Evolutionary conservation across 2,329 filamentous ascomycete species (phyloP).

Genomic region (Neofusicoccum parvum): DNA sequence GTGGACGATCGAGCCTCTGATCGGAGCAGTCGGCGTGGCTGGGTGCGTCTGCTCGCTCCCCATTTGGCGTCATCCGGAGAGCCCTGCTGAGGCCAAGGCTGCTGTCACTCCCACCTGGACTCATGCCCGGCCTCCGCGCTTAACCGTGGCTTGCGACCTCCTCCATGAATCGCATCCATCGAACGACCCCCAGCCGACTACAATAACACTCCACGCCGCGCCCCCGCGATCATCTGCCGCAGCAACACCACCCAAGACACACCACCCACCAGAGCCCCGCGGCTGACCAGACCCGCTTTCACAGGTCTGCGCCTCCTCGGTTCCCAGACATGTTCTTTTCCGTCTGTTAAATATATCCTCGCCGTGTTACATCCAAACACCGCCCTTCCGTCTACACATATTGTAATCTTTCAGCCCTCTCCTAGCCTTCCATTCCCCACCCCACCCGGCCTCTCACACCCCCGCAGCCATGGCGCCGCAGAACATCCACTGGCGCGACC

Average conservation of each 20-base stretch:
- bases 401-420: not conserved
- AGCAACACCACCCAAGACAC: constrained; percentile 2
- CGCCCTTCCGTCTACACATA: not conserved
- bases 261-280: constrained; percentile 1
- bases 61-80: constrained; percentile 14
- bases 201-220: constrained; percentile 16
- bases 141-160: constrained; percentile 13
- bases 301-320: not conserved
- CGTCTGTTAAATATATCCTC: constrained; percentile 15
- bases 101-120: constrained; percentile 3
- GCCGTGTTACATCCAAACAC: constrained; percentile 6
- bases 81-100: constrained; percentile 7
- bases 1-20: constrained; percentile 18
- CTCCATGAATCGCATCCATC: constrained; percentile 18
- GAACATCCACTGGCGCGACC: constrained; percentile 17
- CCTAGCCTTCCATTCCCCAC: not conserved
- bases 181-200: constrained; percentile 17
- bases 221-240: constrained; percentile 19
- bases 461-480: constrained; percentile 1
- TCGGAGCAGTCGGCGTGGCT: constrained; percentile 16
- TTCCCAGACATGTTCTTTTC: not conserved
- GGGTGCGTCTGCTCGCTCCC: constrained; percentile 11
- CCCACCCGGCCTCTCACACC: not conserved
- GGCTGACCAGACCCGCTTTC: not conserved
- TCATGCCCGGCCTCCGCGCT: constrained; percentile 8